These are phyloP conservation scores for Blastocystis sp. DNA, from an alignment of 352 stramenopile species.

Conservation along the genomic window DNA sequence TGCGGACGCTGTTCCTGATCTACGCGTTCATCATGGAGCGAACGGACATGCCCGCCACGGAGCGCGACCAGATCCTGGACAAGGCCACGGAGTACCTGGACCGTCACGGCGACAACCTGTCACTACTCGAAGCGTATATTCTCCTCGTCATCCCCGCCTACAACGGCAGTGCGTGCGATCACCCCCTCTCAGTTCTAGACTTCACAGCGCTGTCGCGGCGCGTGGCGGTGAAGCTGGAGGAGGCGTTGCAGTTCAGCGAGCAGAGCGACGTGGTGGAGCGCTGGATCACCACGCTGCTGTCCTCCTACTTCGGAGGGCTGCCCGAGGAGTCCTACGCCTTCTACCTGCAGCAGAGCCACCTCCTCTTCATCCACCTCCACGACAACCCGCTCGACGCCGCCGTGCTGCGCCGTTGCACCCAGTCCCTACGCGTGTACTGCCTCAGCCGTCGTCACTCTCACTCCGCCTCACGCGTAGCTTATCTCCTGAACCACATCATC, in stretches of 20 bases:
- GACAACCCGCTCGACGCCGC: constrained; percentile 28
- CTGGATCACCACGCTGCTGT: constrained; percentile 42
- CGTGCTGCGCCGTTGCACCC: neutral
- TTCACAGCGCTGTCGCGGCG: neutral
- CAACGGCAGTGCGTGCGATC: neutral
- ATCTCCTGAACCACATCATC: constrained; percentile 16
- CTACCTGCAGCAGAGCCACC: neutral
- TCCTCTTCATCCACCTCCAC: constrained; percentile 41
- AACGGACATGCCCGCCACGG: neutral
- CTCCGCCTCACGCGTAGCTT: neutral
- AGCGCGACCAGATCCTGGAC: constrained; percentile 42
- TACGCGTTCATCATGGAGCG: constrained; percentile 48
- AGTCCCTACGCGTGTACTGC: constrained; percentile 36
- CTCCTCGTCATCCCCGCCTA: constrained; percentile 52
- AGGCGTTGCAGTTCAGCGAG: neutral
- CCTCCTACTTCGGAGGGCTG: constrained; percentile 12
- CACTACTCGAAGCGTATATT: constrained; percentile 47
- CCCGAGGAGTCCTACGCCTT: neutral
- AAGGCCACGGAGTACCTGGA: constrained; percentile 49
- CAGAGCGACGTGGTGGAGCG: constrained; percentile 21
- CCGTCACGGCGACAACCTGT: constrained; percentile 18
- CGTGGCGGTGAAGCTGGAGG: constrained; percentile 30
- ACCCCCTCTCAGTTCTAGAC: neutral
- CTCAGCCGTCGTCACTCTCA: neutral
- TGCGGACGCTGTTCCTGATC: constrained; percentile 53